Evolutionary conservation across 345 rosid genomes (phyloP), one percentile per base, ranked within the genome.

Genomic region (Bruguiera parviflora): DNA sequence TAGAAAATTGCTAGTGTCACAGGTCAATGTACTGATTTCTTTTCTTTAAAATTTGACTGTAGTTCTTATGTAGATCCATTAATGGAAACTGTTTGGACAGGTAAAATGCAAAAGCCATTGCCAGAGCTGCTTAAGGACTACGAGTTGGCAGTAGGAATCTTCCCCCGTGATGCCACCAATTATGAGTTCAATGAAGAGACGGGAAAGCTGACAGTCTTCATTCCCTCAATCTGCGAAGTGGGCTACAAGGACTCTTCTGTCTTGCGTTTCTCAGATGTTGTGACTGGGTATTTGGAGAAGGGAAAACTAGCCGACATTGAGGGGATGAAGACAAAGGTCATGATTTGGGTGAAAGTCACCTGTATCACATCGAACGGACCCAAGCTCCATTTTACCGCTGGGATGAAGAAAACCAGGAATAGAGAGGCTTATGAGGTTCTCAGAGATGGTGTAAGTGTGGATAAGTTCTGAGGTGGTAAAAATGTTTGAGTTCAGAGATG

Each of bases 81-180:
- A 29, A 46, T 3, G 47, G 63, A 63, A 53, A 58, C 39, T 67
- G 19, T 27, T 46, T 69, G 56, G 51, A 55, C 82, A 95, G 98
- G 99, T 71, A 96, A 88, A 82, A 90, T 96, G 96, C 99, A 96
- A 81, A 92, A 81, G 81, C 91, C 99, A 33, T 70, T 96, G 59
- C 87, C 89, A 0, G 99, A 96, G 49, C 82, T 96, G 71, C 87
- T 96, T 1, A 86, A 89, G 84, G 94, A 92, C 65, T 82, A 87
- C 71, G 89, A 87, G 61, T 69, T 96, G 72, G 88, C 97, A 0
- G 68, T 85, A 11, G 99, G 99, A 73, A 89, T 96, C 75, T 96
- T 96, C 75, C 98, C 99, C 18, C 84, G 85, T 24, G 97, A 95
- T 69, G 94, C 99, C 27, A 95, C 96, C 59, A 92, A 92, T 81